Evolutionary conservation across 768 basidiomycete genomes (phyloP), one percentile per base, ranked within the genome.

Genomic region (Rhizopogon rudus): DNA sequence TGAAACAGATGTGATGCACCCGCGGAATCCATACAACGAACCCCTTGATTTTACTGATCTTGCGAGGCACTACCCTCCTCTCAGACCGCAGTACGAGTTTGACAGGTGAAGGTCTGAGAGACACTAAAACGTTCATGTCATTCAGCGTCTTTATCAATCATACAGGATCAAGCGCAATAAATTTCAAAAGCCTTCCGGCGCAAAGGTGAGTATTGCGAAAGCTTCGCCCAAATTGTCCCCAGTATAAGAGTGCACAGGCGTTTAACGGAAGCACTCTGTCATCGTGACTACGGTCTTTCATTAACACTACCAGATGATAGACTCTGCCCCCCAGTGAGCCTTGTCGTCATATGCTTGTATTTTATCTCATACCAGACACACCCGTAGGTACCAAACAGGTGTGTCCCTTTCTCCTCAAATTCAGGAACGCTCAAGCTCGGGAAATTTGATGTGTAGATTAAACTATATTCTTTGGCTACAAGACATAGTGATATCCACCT

Each of bases 401-500:
- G n/a, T 31, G 55, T 45, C 17, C 13, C 29, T 31, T 12, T 3
- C 7, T 3, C 20, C 31, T 13, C 22, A 17, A 13, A 37, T 3
- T 8, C 33, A 37, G 20, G 13, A 35, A 49, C 33, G 17, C 44
- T 41, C 25, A 5, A 25, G 25, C 25, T 3, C 3, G 25, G 25
- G 10, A 46, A 20, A 25, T 55, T 41, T 40, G 42, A 22, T 35
- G 5, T 3, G 31, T 42, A 93, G 93, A 61, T 68, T 95, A 43
- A 93, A 97, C 67, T 97, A 97, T 62, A 74, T 96, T 5, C 77
- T 93, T 5, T 91, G 90, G 90, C 73, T 92, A 22, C 83, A 91
- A 71, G 88, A 92, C 62, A 75, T 93, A 45, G 57, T 87, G 6
- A 59, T 65, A 20, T 70, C 71, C 3, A 48, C 57, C 51, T 49